Evolutionary conservation across 2,329 filamentous ascomycete species (phyloP).

Genomic region (Curvularia spicifera): DNA sequence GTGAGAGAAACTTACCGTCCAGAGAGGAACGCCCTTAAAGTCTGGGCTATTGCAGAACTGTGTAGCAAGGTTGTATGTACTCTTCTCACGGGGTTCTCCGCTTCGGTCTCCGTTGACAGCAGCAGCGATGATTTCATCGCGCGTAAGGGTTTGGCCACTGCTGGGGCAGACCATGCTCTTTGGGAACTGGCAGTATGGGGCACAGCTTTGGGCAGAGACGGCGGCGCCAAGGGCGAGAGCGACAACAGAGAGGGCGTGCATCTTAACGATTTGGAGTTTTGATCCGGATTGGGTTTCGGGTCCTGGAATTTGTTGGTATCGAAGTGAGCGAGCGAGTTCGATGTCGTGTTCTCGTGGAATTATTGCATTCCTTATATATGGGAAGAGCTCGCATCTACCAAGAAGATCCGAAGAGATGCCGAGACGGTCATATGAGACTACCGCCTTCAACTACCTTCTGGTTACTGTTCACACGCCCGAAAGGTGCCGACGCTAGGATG

Average conservation of each 20-base stretch:
- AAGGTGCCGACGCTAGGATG: neutral
- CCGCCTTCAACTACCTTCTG: neutral
- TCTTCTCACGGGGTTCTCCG: neutral
- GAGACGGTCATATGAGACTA: neutral
- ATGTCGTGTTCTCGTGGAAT: neutral
- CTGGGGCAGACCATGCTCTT: neutral
- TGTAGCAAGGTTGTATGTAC: conserved; percentile 1
- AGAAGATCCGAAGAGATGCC: neutral
- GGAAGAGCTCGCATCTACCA: neutral
- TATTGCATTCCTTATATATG: neutral
- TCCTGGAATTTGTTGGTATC: neutral
- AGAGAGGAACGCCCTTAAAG: neutral
- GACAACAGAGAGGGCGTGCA: conserved; percentile 12
- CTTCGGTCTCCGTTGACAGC: neutral
- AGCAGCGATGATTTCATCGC: neutral
- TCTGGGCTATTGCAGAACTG: neutral
- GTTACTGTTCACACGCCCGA: neutral
- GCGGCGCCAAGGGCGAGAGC: conserved; percentile 12
- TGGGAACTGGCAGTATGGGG: neutral
- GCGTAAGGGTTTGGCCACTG: neutral
- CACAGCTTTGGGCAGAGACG: conserved; percentile 1
- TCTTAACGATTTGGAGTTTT: neutral
- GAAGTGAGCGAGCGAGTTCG: neutral
- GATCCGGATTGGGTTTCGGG: neutral
- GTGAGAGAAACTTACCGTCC: neutral